Conservation (phyloP, 768 basidiomycete genomes). For the Panaeolus cyanescens region DNA sequence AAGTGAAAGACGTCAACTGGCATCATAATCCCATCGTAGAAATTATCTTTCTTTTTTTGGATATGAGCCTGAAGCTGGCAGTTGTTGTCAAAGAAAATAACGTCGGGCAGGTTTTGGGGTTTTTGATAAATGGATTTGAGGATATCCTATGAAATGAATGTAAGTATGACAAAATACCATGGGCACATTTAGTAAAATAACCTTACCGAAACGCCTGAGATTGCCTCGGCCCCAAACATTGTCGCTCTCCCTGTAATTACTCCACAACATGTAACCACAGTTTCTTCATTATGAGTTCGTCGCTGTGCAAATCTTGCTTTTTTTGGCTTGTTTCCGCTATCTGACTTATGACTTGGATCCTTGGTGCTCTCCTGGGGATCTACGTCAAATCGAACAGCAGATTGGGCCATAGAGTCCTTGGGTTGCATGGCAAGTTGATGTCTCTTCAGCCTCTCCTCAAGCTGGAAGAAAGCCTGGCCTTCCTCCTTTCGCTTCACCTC, state of each 20-base stretch:
- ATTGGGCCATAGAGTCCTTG: too few species aligned
- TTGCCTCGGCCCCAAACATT: slow-evolving; percentile 20
- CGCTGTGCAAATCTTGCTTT: slow-evolving; percentile 13
- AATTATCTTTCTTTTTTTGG: slow-evolving; percentile 7
- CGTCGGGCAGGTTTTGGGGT: slow-evolving; percentile 12
- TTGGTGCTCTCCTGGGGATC: too few species aligned
- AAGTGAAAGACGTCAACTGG: slow-evolving; percentile 21
- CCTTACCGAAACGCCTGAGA: slow-evolving; percentile 14
- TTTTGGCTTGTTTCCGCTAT: slow-evolving; percentile 10
- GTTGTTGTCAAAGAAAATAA: slow-evolving; percentile 18
- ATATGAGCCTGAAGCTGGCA: slow-evolving; percentile 11
- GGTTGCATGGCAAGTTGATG: not conserved
- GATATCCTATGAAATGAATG: slow-evolving; percentile 11
- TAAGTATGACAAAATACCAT: not conserved
- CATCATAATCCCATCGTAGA: slow-evolving; percentile 9
- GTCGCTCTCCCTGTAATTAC: slow-evolving; percentile 17
- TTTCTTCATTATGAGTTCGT: slow-evolving; percentile 23
- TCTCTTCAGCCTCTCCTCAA: not conserved
- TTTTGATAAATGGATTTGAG: slow-evolving; percentile 12
- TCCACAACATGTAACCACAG: slow-evolving; percentile 17
- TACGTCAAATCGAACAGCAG: too few species aligned
- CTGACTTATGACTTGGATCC: too few species aligned
- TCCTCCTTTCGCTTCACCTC: slow-evolving; percentile 7
- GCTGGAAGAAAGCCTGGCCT: slow-evolving; percentile 9
- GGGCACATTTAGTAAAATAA: not conserved